Evolutionary conservation across 1,139 yeast species (phyloP).

Genomic region (Kurtzmaniella natalensis): DNA sequence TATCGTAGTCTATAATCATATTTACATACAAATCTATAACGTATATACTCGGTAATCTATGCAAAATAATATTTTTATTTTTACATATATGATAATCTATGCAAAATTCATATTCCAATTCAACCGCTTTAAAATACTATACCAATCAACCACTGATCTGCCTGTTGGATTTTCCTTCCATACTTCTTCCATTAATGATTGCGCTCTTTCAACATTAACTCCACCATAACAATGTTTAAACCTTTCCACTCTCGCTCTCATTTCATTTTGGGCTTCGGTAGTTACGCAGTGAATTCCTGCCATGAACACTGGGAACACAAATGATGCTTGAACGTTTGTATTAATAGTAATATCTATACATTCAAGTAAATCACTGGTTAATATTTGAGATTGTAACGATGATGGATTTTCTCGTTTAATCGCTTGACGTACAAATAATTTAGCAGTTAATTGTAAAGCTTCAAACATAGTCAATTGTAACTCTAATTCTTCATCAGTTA

Average conservation of each 20-base stretch:
- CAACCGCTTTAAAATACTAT: conserved; percentile 54
- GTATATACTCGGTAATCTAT: too few relatives aligned
- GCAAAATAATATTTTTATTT: too few relatives aligned
- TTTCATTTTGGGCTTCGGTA: conserved; percentile 43
- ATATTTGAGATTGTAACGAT: conserved; percentile 58
- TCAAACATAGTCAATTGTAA: conserved; percentile 69
- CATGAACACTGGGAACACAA: conserved; percentile 73
- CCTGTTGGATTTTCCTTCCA: conserved; percentile 40
- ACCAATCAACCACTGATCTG: conserved; percentile 55
- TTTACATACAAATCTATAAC: too few relatives aligned
- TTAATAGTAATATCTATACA: conserved; percentile 62
- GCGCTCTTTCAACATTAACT: conserved; percentile 61
- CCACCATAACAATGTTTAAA: conserved; percentile 62
- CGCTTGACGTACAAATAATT: conserved; percentile 62
- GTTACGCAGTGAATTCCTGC: conserved; percentile 68
- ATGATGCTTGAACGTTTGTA: conserved; percentile 64
- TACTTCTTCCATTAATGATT: conserved; percentile 52
- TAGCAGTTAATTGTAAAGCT: conserved; percentile 66
- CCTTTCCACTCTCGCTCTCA: conserved; percentile 50
- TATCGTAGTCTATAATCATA: too few relatives aligned
- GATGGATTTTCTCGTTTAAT: conserved; percentile 59
- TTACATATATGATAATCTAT: too few relatives aligned
- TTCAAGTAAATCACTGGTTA: conserved; percentile 50
- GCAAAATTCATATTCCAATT: conserved; percentile 85
- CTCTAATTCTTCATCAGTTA: conserved; percentile 54